Conservation (phyloP, 164 flowering plant genomes). For the Liriodendron chinense region DNA sequence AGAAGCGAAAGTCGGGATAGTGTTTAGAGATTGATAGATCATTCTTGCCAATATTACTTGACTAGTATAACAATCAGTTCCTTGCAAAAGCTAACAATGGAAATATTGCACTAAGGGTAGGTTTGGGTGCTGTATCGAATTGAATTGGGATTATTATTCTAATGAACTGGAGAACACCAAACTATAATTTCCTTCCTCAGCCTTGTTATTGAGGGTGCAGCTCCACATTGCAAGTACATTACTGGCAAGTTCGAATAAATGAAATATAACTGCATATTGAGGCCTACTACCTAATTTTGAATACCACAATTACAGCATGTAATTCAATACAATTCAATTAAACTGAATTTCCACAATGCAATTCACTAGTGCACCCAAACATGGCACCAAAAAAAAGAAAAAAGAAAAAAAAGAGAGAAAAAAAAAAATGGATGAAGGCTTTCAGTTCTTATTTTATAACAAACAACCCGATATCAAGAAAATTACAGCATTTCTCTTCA, state of each 20-base stretch:
- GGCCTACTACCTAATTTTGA: too few species aligned
- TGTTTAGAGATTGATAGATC: conserved; percentile 4
- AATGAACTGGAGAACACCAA: neutral
- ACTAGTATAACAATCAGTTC: neutral
- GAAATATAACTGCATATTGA: too few species aligned
- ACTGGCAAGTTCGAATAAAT: too few species aligned
- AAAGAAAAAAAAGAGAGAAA: too few species aligned
- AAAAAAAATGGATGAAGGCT: too few species aligned
- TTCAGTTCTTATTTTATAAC: neutral
- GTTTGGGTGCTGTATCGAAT: neutral
- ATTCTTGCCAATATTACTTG: neutral
- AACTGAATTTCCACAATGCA: too few species aligned
- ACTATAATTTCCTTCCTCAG: neutral
- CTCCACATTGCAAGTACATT: too few species aligned
- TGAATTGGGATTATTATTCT: neutral
- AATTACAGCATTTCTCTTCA: neutral
- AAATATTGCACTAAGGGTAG: neutral
- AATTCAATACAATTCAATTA: too few species aligned
- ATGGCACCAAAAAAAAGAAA: too few species aligned
- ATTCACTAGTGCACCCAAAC: too few species aligned
- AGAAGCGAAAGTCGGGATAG: neutral
- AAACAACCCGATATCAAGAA: neutral
- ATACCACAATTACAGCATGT: too few species aligned
- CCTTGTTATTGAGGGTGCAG: neutral
- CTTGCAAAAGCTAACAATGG: neutral